Evolutionary conservation across 2,329 filamentous ascomycete genomes (phyloP).

Genomic region (Ceratocystis alfenasii): DNA sequence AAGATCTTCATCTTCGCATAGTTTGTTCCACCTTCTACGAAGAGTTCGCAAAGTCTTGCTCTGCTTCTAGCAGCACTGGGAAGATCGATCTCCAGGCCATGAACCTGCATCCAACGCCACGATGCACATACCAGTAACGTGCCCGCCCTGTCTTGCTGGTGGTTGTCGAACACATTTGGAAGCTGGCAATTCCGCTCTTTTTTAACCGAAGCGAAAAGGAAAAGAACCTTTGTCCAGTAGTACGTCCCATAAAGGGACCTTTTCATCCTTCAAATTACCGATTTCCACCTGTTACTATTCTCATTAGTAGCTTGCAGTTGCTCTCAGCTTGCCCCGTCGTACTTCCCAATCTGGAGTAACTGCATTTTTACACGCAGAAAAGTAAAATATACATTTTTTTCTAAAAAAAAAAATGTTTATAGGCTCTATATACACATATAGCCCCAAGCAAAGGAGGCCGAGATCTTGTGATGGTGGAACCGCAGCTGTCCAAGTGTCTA

Average conservation of each 20-base stretch:
- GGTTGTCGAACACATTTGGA: background rate
- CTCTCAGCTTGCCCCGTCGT: background rate
- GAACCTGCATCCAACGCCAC: too few species aligned
- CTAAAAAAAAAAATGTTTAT: background rate
- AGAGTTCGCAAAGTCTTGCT: too few species aligned
- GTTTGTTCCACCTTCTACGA: background rate
- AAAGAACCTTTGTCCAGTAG: background rate
- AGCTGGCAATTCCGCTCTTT: background rate
- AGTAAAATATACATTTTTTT: background rate
- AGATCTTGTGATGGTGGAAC: too few species aligned
- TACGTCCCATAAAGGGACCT: background rate
- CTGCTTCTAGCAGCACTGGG: background rate
- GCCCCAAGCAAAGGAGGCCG: too few species aligned
- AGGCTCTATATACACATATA: too few species aligned
- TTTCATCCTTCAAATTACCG: conserved; percentile 1
- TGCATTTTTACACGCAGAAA: background rate
- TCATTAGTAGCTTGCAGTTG: background rate
- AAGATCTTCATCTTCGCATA: background rate
- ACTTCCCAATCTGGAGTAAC: background rate
- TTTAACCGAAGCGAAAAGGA: background rate
- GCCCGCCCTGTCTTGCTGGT: too few species aligned
- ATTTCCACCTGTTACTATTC: background rate
- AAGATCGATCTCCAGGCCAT: background rate
- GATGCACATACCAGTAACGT: too few species aligned
- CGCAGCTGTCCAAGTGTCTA: background rate